Base-by-base conservation (phyloP, 2,329 filamentous ascomycete species). In the Paecilomyces sp. region DNA sequence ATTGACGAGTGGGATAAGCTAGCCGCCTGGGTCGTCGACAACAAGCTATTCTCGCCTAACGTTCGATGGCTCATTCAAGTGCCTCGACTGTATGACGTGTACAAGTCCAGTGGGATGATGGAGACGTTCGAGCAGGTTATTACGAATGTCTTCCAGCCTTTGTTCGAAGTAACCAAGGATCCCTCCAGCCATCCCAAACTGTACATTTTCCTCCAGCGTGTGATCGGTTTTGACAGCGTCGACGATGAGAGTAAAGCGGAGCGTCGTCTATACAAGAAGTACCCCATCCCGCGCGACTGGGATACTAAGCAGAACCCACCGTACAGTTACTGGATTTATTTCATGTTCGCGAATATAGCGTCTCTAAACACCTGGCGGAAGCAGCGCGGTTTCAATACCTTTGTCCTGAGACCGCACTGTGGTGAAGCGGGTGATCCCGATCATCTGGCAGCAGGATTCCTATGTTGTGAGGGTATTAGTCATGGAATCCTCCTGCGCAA, bases 291-390 rank as follows among this genome's bases (percentile, higher is more conserved):
- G 3, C 89, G 87, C 62, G 86, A 87, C 58, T 99, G 94, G 94
- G 85, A 87, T 64, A 92, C 91, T 0, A 92, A 90, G 68, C 92
- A 97, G 75, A 99, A 99, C 70, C 94, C 94, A 13, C 94, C 94
- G 0, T 99, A 99, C 78, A 97, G 90, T 72, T 99, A 99, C 77
- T 99, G 94, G 94, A 90, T 97, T 71, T 99, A 99, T 77, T 96
- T 96, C 71, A 82, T 97, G 57, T 97, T 94, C 70, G 88, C 94
- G 63, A 99, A 99, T 74, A 91, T 97, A 74, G 84, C 89, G 0
- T 96, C 92, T 9, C 82, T 99, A 67, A 99, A 99, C 72, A 85
- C 88, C 60, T 97, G 90, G 89, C 87, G 94, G 52, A 93, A 91
- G 71, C 87, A 88, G 70, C 88, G 93, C 56, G 92, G 92, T 0